These are phyloP conservation scores for Purshia tridentata DNA, from an alignment of 306 rosid species.

Conservation along the genomic window DNA sequence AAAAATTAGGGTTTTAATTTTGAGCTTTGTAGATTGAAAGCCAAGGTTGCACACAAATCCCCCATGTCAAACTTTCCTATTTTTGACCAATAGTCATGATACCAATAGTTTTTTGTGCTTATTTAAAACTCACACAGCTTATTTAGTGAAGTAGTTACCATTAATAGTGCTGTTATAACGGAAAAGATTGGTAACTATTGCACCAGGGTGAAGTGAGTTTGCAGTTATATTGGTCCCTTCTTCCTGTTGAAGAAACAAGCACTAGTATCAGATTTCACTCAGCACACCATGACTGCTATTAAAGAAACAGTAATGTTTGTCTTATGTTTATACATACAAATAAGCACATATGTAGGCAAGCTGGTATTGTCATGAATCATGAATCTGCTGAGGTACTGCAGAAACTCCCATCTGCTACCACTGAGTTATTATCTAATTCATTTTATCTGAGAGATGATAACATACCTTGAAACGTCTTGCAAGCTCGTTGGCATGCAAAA, in stretches of 20 bases:
- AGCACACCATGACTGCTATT: neutral
- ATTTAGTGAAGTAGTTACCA: conserved; percentile 36
- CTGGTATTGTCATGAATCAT: neutral
- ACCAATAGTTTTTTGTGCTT: neutral
- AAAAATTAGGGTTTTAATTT: neutral
- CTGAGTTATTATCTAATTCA: conserved; percentile 8
- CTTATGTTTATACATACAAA: neutral
- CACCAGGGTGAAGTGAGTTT: conserved; percentile 91
- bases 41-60: no score
- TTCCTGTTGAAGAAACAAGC: conserved; percentile 55
- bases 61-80: neutral
- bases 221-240: conserved; percentile 63
- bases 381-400: neutral
- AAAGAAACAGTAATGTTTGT: neutral
- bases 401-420: neutral
- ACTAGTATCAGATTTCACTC: conserved; percentile 16
- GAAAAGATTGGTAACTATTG: conserved; percentile 61
- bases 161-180: conserved; percentile 39
- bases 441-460: conserved; percentile 19
- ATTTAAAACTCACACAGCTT: neutral
- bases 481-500: conserved; percentile 87
- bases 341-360: neutral
- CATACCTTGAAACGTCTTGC: conserved; percentile 58
- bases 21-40: no score
- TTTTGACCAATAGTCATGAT: neutral